These are phyloP conservation scores for Ulota crispa DNA, from an alignment of 225 moss, liverwort and hornwort species.

Conservation along the genomic window DNA sequence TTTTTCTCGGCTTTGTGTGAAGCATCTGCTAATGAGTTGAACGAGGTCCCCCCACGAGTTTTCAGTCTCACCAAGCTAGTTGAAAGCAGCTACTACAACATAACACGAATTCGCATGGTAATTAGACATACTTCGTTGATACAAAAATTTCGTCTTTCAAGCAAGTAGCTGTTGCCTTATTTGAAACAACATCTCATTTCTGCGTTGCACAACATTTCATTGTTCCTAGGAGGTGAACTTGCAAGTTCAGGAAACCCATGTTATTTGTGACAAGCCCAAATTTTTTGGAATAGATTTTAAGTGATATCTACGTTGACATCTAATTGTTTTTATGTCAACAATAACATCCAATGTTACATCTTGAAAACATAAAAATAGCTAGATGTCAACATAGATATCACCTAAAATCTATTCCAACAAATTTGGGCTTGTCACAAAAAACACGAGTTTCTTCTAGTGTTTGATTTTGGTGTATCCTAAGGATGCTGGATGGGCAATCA, in stretches of 20 bases:
- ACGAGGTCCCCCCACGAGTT: slow-evolving; percentile 84
- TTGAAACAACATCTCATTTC: neutral
- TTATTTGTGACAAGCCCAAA: too few relatives aligned
- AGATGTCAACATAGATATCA: too few relatives aligned
- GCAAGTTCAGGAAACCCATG: too few relatives aligned
- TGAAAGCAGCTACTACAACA: slow-evolving; percentile 97
- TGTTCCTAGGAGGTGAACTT: neutral
- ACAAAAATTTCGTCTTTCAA: neutral
- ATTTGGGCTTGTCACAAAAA: too few relatives aligned
- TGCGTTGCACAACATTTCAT: neutral
- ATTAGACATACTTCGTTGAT: neutral
- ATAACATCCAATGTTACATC: too few relatives aligned
- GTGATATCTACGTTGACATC: too few relatives aligned
- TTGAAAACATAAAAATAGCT: too few relatives aligned
- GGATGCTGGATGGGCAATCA: slow-evolving; percentile 4
- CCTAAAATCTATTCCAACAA: too few relatives aligned
- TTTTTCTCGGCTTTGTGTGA: slow-evolving; percentile 91
- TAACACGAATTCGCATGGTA: slow-evolving; percentile 93
- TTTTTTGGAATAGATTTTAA: too few relatives aligned
- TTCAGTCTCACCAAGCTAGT: slow-evolving; percentile 95
- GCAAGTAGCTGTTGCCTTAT: neutral
- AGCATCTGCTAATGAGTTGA: slow-evolving; percentile 78
- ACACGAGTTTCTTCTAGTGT: too few relatives aligned
- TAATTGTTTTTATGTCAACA: too few relatives aligned
- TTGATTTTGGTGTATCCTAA: slow-evolving; percentile 10